These are phyloP conservation scores for Talaromyces wortmannii DNA, from an alignment of 495 filamentous ascomycete species.

Conservation along the genomic window DNA sequence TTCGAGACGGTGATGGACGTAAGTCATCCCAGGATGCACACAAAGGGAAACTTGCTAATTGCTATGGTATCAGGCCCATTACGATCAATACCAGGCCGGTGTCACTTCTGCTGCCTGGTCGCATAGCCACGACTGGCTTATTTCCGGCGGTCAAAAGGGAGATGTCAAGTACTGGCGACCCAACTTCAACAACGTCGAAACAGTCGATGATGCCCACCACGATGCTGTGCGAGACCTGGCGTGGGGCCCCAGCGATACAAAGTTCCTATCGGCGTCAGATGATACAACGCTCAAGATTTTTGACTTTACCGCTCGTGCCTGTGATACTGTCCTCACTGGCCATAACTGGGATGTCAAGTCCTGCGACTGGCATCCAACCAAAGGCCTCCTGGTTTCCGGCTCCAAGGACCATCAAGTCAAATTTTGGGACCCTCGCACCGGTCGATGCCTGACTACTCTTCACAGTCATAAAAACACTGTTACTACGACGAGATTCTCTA, in stretches of 20 bases:
- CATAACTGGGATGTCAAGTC: conserved; percentile 96
- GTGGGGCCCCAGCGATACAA: conserved; percentile 86
- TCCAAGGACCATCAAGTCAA: conserved; percentile 97
- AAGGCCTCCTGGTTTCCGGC: conserved; percentile 88
- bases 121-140: conserved; percentile 91
- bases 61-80: conserved; percentile 59
- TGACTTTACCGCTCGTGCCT: conserved; percentile 81
- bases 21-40: conserved; percentile 9
- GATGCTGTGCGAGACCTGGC: conserved; percentile 89
- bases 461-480: conserved; percentile 98
- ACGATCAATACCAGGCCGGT: conserved; percentile 60
- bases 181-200: conserved; percentile 98
- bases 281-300: conserved; percentile 91
- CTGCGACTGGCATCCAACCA: conserved; percentile 96
- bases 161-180: conserved; percentile 98
- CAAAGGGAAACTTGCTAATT: background rate
- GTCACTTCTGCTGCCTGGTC: conserved; percentile 85
- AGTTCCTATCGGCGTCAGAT: conserved; percentile 94
- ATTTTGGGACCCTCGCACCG: conserved; percentile 91
- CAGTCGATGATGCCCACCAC: conserved; percentile 81
- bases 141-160: conserved; percentile 92
- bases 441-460: conserved; percentile 83
- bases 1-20: conserved; percentile 98
- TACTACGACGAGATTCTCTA: conserved; percentile 81
- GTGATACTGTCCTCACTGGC: conserved; percentile 74